phyloP scores from a whole-genome alignment of 345 rosid genomes.

The Pugionium cornutum region DNA sequence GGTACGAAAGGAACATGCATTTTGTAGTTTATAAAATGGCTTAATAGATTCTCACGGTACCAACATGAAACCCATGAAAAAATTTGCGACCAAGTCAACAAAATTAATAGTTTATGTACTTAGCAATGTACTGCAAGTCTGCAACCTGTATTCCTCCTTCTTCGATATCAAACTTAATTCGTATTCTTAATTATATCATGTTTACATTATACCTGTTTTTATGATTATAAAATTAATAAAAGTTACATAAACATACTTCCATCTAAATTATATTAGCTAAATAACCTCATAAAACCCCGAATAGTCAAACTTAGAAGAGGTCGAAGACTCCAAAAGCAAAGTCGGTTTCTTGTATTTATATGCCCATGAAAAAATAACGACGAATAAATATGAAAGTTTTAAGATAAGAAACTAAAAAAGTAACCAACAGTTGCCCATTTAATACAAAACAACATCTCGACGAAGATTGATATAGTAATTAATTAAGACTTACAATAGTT shows the following conservation, averaged over 20 bases:
- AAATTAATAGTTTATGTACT: no score
- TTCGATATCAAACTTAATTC: no score
- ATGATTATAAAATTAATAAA: no score
- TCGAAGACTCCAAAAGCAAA: slow-evolving; percentile 37
- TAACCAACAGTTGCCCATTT: slow-evolving; percentile 16
- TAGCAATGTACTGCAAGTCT: no score
- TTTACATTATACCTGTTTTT: no score
- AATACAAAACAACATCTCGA: not conserved
- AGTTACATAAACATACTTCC: no score
- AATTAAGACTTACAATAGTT: not conserved
- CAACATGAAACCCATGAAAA: slow-evolving; percentile 26
- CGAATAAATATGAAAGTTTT: slow-evolving; percentile 4
- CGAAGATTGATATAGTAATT: not conserved
- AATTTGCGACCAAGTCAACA: slow-evolving; percentile 12
- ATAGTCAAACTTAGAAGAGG: slow-evolving; percentile 39
- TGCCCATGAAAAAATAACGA: slow-evolving; percentile 21
- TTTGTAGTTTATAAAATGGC: not conserved
- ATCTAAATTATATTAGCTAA: slow-evolving; percentile 1
- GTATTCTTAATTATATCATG: no score
- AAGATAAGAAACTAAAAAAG: not conserved
- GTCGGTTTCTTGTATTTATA: slow-evolving; percentile 30
- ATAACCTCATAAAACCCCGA: slow-evolving; percentile 27
- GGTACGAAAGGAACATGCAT: not conserved
- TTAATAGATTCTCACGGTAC: not conserved
- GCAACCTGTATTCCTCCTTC: no score